Evolutionary conservation across 2,329 filamentous ascomycete species (phyloP), one percentile per base, ranked within the genome.

Genomic region (Geosmithia flava): DNA sequence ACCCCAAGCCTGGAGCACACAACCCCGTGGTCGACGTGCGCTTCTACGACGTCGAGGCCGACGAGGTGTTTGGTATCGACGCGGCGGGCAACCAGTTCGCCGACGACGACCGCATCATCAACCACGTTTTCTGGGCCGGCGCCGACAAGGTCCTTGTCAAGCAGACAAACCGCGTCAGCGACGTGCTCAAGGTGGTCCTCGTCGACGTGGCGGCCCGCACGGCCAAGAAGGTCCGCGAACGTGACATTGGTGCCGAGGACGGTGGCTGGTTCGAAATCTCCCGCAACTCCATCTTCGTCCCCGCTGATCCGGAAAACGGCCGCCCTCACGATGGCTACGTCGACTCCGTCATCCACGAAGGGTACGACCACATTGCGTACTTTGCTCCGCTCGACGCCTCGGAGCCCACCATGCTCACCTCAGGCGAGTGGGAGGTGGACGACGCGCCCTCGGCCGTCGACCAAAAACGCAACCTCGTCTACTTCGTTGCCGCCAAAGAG

Each of bases 181-280:
- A 97, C 58, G 65, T 88, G n/a, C 75, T 97, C 61, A 88, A 87
- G 53, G 81, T 96, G 23, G 81, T 95, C 7, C 72, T 97, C 6
- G 81, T 97, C 48, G 87, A 98, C 60, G 85, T 93, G 5, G 67
- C 71, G 20, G 68, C 74, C 3, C 82, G 88, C 45, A 81, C 77
- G 19, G 90, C 87, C 29, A 85, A 84, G 62, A 83, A 86, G 1
- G 81, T 96, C 45, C 77, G 91, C 53, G 84, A 81, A 19, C 77
- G 87, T 45, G 81, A 98, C 62, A 80, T 96, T 45, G 78, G 81
- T 53, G 75, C 83, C 49, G 72, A 96, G n/a, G 93, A 98, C 62
- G 90, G 90, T 20, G 94, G 93, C 33, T 98, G 93, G 93, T 91
- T 96, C 57, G 93, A 98, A 66, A 87, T 95, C 42, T 87, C 88